phyloP scores from a whole-genome alignment of 176 grass and related monocot genomes.

The Bonia amplexicaulis region DNA sequence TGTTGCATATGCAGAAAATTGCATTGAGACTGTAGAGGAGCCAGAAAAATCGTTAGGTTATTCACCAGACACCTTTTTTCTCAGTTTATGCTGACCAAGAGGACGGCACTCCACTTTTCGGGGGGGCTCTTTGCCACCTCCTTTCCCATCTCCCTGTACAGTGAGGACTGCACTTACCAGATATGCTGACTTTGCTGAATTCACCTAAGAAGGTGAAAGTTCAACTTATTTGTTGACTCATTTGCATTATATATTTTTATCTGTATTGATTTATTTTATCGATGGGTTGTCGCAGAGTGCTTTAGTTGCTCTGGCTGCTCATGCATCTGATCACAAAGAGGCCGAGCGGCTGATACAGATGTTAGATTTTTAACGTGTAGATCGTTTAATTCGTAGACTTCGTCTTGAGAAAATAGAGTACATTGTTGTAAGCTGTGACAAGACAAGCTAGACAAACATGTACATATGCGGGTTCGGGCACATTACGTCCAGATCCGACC shows the following conservation, averaged over 20 bases:
- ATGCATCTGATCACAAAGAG: conserved; percentile 76
- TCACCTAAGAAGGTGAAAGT: conserved; percentile 77
- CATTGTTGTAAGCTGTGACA: too few species aligned
- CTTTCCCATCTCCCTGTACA: conserved; percentile 73
- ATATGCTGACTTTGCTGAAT: conserved; percentile 83
- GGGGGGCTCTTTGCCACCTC: conserved; percentile 65
- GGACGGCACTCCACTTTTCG: conserved; percentile 69
- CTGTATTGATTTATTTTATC: background rate
- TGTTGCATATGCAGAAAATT: conserved; percentile 85
- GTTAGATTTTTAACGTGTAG: too few species aligned
- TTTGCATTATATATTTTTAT: background rate
- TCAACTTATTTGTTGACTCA: background rate
- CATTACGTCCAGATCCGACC: background rate
- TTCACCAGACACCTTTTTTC: conserved; percentile 73
- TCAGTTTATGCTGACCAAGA: conserved; percentile 84
- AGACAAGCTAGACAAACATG: background rate
- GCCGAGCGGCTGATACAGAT: conserved; percentile 22
- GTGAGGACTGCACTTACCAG: conserved; percentile 73
- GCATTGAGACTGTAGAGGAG: conserved; percentile 66
- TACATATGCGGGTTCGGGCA: background rate
- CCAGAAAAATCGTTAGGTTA: conserved; percentile 68
- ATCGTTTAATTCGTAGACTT: too few species aligned
- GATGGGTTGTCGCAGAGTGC: conserved; percentile 53
- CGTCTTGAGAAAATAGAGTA: too few species aligned
- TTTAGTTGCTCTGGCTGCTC: conserved; percentile 69